Conservation (phyloP, 2,329 filamentous ascomycete species). For the Purpureocillium lavendulum region DNA sequence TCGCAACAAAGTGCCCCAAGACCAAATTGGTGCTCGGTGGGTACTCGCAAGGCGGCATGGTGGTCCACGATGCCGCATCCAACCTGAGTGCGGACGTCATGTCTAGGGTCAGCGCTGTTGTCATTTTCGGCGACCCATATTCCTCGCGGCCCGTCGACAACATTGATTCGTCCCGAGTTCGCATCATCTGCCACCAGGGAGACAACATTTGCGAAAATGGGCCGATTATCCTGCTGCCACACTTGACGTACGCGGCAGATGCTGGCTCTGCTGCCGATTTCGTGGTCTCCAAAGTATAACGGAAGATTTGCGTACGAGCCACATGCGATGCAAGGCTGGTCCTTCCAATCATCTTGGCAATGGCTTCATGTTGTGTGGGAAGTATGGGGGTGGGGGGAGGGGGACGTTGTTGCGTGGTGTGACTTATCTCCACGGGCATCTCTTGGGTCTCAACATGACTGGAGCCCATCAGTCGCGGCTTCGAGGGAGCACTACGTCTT, state of each 20-base stretch:
- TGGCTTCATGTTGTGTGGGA: too few species aligned
- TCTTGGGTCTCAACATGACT: too few species aligned
- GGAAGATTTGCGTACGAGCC: too few species aligned
- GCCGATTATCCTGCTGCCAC: constrained; percentile 14
- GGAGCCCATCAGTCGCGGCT: too few species aligned
- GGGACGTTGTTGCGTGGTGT: too few species aligned
- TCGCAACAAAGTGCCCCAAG: constrained; percentile 16
- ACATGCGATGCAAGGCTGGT: too few species aligned
- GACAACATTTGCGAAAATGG: constrained; percentile 21
- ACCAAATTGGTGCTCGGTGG: constrained; percentile 17
- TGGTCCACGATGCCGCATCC: constrained; percentile 16
- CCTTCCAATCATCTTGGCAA: too few species aligned
- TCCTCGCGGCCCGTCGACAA: constrained; percentile 13
- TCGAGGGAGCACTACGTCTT: too few species aligned
- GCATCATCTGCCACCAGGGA: constrained; percentile 16
- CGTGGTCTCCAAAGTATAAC: constrained; percentile 8
- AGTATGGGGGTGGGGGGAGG: too few species aligned
- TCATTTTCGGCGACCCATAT: constrained; percentile 21
- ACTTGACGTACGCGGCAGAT: constrained; percentile 18
- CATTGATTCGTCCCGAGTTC: constrained; percentile 11
- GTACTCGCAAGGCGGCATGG: constrained; percentile 19
- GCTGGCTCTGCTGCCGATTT: constrained; percentile 14
- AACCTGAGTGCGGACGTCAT: constrained; percentile 13
- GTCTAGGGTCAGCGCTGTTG: constrained; percentile 18
- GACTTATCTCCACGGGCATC: too few species aligned